A percentile compares a stretch with the other conserved stretches of the same genome.
Evolutionary conservation across 148 eudicot species (phyloP).

Genomic region (Persicaria maculosa): DNA sequence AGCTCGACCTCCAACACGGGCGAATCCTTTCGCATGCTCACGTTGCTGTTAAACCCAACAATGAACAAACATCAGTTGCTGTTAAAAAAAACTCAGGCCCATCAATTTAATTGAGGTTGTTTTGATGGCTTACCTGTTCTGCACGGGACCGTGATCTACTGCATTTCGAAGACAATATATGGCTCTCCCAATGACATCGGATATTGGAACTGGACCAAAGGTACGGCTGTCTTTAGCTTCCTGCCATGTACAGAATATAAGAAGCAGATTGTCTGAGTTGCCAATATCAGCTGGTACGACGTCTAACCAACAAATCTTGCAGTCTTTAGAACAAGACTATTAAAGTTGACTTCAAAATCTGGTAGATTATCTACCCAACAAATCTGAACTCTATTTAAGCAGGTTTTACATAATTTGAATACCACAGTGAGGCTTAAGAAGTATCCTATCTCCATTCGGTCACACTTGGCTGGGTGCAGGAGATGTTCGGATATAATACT

Average conservation of each 20-base stretch:
- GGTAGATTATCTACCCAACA: not conserved
- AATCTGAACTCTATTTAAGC: not conserved
- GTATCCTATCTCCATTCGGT: too few relatives aligned
- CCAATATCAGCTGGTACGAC: not conserved
- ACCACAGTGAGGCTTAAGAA: not conserved
- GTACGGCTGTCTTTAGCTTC: conserved; percentile 83
- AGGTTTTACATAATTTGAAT: not conserved
- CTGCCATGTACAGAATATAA: conserved; percentile 29
- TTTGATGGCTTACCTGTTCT: conserved; percentile 52
- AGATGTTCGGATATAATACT: too few relatives aligned
- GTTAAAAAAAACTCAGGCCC: not conserved
- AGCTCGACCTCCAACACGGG: conserved; percentile 78
- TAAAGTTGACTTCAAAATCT: not conserved
- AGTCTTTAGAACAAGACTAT: too few relatives aligned
- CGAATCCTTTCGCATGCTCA: conserved; percentile 34
- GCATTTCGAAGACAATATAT: conserved; percentile 76
- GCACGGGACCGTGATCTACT: conserved; percentile 90
- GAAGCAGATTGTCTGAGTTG: conserved; percentile 1
- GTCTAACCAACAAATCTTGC: not conserved
- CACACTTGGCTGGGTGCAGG: too few relatives aligned
- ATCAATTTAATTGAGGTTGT: not conserved
- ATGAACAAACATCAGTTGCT: not conserved
- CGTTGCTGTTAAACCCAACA: conserved; percentile 14
- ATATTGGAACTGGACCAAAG: conserved; percentile 75
- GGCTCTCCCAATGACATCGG: conserved; percentile 72